Evolutionary conservation across 768 basidiomycete species (phyloP), one percentile per base, ranked within the genome.

Genomic region (Tylopilus subfusipes): DNA sequence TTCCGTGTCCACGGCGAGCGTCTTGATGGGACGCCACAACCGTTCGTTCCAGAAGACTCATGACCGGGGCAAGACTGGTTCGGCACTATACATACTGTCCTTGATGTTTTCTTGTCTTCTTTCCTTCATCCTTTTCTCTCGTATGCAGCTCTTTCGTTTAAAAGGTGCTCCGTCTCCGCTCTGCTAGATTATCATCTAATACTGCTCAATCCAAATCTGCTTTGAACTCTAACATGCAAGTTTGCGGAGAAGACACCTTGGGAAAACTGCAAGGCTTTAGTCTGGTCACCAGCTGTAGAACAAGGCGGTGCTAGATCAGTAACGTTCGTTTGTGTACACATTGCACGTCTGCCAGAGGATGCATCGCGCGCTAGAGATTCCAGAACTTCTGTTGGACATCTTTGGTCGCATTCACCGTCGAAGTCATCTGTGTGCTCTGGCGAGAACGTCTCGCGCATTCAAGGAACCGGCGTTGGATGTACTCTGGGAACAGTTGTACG

Each of bases 1-100:
- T 75, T 93, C 72, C 81, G 90, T 40, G 88, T 90, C 29, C 90
- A 92, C 63, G 90, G 90, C 16, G 73, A 81, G 60, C 75, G 68
- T 52, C 63, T 83, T 48, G 78, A 71, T 12, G 78, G 74, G 49
- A 61, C 67, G 19, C 75, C 77, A 7, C 59, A 68, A 36, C 75
- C 77, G 5, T 68, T 66, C 48, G 57, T 72, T 36, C 65, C 63
- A 40, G 61, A 60, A 13, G 53, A 60, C 24, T 53, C 66, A 6
- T 63, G 53, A 66, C 39, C 16, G 48, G 19, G 33, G 40, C 24
- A 42, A 34, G 14, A 29, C 22, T 8, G 42, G 18, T 13, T 11
- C 5, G 36, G 18, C 16, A 21, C 30, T 54, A 56, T 50, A 68
- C 21, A 66, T 57, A 47, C 47, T 53, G 47, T 59, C 48, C 29